phyloP scores from a whole-genome alignment of 495 filamentous ascomycete species.

The Aspergillus ostianus region DNA sequence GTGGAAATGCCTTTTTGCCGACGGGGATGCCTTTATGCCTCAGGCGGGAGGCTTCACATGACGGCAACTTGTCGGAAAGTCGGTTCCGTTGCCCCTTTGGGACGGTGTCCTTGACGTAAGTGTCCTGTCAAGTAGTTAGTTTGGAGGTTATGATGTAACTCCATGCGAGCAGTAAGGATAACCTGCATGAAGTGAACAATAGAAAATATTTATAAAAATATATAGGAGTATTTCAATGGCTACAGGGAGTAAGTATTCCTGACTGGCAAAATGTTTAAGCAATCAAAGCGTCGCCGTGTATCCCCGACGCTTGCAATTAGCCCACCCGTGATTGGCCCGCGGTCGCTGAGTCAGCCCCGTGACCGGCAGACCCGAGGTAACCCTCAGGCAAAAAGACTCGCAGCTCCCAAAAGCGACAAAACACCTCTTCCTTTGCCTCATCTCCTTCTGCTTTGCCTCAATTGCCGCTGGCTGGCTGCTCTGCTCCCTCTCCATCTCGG shows the following conservation, averaged over 20 bases:
- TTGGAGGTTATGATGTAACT: not conserved
- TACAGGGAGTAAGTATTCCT: no score
- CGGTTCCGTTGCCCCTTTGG: not conserved
- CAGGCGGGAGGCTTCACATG: not conserved
- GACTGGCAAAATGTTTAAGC: not conserved
- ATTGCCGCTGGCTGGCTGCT: conserved; percentile 23
- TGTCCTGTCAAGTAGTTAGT: no score
- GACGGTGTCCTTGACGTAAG: not conserved
- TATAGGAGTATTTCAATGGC: no score
- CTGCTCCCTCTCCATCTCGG: conserved; percentile 12
- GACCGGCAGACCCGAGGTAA: conserved; percentile 47
- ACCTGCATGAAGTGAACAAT: no score
- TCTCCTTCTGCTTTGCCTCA: conserved; percentile 14
- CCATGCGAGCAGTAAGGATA: no score
- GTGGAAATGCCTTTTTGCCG: not conserved
- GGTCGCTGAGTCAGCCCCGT: conserved; percentile 33
- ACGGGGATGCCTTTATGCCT: not conserved
- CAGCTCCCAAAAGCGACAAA: conserved; percentile 21
- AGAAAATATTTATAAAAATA: no score
- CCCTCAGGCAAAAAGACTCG: conserved; percentile 11
- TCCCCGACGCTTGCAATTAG: conserved; percentile 51
- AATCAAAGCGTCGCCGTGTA: conserved; percentile 31
- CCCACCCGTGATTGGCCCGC: conserved; percentile 35
- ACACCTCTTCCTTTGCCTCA: conserved; percentile 17
- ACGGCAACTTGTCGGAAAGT: not conserved